Evolutionary conservation across 2,329 filamentous ascomycete species (phyloP).

Genomic region (Apiospora saccharicola): DNA sequence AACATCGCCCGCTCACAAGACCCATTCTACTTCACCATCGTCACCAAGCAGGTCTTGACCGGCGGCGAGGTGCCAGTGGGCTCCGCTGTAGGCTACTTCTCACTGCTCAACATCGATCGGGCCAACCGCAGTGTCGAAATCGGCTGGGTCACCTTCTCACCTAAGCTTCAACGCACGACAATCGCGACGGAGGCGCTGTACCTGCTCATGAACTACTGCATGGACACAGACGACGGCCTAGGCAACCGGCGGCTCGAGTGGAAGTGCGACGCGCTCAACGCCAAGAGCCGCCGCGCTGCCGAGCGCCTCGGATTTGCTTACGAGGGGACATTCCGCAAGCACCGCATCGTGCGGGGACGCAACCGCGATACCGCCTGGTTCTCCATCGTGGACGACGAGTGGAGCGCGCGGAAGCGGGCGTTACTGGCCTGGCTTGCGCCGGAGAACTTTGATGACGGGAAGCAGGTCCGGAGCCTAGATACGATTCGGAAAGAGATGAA

Average conservation of each 20-base stretch:
- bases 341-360: constrained; percentile 65
- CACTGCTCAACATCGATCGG: constrained; percentile 54
- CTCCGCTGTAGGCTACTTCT: constrained; percentile 36
- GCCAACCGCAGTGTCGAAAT: constrained; percentile 62
- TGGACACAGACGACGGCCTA: constrained; percentile 53
- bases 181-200: constrained; percentile 66
- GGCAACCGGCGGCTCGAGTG: constrained; percentile 67
- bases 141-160: constrained; percentile 61
- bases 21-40: constrained; percentile 38
- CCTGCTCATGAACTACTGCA: constrained; percentile 60
- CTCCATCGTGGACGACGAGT: constrained; percentile 65
- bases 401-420: constrained; percentile 54
- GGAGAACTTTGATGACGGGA: constrained; percentile 60
- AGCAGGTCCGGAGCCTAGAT: constrained; percentile 56
- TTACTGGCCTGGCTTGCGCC: constrained; percentile 62
- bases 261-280: constrained; percentile 68
- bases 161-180: constrained; percentile 58
- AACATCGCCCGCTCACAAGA: constrained; percentile 32
- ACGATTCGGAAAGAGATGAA: constrained; percentile 38
- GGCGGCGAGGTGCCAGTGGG: constrained; percentile 23
- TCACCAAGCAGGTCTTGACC: constrained; percentile 30
- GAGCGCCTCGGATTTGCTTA: constrained; percentile 63
- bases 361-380: constrained; percentile 68
- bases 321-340: constrained; percentile 68
- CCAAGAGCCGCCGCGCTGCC: constrained; percentile 61